These are phyloP conservation scores for Papilionanthe hybrid DNA, from an alignment of 116 monocot species.

Conservation along the genomic window DNA sequence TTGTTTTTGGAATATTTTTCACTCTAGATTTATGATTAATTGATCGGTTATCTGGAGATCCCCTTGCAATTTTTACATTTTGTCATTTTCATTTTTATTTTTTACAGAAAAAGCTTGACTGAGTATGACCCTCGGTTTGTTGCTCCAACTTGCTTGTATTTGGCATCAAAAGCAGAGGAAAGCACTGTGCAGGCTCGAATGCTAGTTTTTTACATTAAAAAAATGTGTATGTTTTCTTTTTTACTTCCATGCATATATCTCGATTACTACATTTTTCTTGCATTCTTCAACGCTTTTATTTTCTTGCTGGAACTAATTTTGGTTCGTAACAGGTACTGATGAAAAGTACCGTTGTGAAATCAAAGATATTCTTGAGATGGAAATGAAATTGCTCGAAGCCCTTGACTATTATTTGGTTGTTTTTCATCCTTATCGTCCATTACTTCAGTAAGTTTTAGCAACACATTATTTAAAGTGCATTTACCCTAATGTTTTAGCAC, in stretches of 20 bases:
- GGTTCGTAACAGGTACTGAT: constrained; percentile 49
- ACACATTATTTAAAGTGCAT: neutral
- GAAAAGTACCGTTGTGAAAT: constrained; percentile 87
- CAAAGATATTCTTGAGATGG: constrained; percentile 99
- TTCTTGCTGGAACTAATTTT: neutral
- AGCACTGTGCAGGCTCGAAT: constrained; percentile 96
- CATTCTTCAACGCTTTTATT: too few species aligned
- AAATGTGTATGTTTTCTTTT: constrained; percentile 50
- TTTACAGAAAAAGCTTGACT: constrained; percentile 82
- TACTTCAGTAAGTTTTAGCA: constrained; percentile 61
- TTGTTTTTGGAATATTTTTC: neutral
- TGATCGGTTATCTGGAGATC: neutral
- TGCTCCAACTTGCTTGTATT: constrained; percentile 92
- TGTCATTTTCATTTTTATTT: neutral
- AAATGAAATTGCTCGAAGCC: constrained; percentile 99
- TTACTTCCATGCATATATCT: neutral
- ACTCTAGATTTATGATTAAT: neutral
- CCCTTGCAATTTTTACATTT: neutral
- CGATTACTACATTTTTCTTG: neutral
- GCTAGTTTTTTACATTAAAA: constrained; percentile 90
- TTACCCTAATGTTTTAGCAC: neutral
- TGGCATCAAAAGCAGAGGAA: constrained; percentile 98
- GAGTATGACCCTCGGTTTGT: constrained; percentile 97
- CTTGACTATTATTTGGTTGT: constrained; percentile 98
- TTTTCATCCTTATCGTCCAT: constrained; percentile 92